Evolutionary conservation across 805 yeast species (phyloP).

Genomic region (Wickerhamomyces queroliae): DNA sequence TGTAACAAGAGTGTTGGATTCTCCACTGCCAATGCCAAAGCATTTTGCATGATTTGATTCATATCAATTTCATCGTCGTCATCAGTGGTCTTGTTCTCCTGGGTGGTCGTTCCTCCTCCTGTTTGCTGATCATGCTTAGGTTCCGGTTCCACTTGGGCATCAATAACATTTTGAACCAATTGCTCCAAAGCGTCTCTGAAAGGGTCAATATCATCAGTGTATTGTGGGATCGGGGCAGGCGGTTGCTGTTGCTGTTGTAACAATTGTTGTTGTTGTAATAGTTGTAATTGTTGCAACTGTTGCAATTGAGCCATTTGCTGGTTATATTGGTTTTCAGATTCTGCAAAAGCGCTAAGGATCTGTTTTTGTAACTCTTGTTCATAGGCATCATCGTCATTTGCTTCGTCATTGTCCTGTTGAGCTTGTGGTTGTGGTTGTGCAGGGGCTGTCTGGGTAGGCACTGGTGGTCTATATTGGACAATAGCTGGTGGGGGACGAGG

Average conservation of each 20-base stretch:
- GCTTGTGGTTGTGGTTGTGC: not conserved
- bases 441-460: too few species aligned
- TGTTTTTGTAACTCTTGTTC: not conserved
- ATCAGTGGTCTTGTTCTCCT: not conserved
- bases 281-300: not conserved
- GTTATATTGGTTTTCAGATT: not conserved
- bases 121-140: slow-evolving; percentile 1
- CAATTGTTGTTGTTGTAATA: slow-evolving; percentile 6
- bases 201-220: slow-evolving; percentile 22
- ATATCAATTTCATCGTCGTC: slow-evolving; percentile 50
- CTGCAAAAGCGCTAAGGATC: not conserved
- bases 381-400: not conserved
- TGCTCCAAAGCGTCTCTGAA: slow-evolving; percentile 50
- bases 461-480: too few species aligned
- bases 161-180: slow-evolving; percentile 50
- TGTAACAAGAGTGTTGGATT: slow-evolving; percentile 40
- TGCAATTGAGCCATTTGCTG: slow-evolving; percentile 2
- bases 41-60: slow-evolving; percentile 72
- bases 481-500: too few species aligned
- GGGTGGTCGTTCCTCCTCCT: not conserved
- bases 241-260: not conserved
- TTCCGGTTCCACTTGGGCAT: slow-evolving; percentile 22
- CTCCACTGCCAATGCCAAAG: slow-evolving; percentile 70
- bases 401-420: not conserved
- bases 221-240: not conserved